These are phyloP conservation scores for Aspergillus homomorphus DNA, from an alignment of 495 filamentous ascomycete species.

Conservation along the genomic window DNA sequence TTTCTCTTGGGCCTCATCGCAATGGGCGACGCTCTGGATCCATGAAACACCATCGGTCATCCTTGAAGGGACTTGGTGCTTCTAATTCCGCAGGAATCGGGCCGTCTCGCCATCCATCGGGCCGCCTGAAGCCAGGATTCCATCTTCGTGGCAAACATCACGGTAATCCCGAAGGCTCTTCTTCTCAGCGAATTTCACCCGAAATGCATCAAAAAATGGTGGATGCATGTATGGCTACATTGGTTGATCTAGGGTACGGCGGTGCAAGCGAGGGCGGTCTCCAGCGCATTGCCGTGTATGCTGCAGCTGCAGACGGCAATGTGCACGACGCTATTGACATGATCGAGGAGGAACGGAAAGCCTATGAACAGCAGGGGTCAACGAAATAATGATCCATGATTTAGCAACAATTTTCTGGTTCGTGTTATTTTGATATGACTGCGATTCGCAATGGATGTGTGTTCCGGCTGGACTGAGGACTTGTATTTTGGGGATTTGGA, in stretches of 20 bases:
- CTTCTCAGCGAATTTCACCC: not conserved
- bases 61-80: slow-evolving; percentile 18
- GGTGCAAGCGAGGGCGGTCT: slow-evolving; percentile 38
- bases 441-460: not conserved
- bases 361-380: slow-evolving; percentile 36
- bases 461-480: not conserved
- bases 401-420: not conserved
- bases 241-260: slow-evolving; percentile 51
- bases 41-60: slow-evolving; percentile 15
- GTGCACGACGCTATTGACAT: slow-evolving; percentile 53
- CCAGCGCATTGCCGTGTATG: slow-evolving; percentile 49
- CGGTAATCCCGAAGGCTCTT: not conserved
- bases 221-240: slow-evolving; percentile 43
- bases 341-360: slow-evolving; percentile 54
- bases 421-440: slow-evolving; percentile 2
- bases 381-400: slow-evolving; percentile 10
- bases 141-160: not conserved
- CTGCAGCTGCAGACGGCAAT: slow-evolving; percentile 47
- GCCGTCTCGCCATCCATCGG: not conserved
- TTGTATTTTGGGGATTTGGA: not conserved
- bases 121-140: not conserved
- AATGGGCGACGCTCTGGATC: slow-evolving; percentile 29
- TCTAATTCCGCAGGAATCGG: not conserved
- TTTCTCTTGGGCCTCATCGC: not conserved
- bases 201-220: slow-evolving; percentile 28